Percentiles rank a stretch among this genome's conserved stretches.
phyloP scores from a whole-genome alignment of 2,329 filamentous ascomycete species.

The Aspergillus tanneri region DNA sequence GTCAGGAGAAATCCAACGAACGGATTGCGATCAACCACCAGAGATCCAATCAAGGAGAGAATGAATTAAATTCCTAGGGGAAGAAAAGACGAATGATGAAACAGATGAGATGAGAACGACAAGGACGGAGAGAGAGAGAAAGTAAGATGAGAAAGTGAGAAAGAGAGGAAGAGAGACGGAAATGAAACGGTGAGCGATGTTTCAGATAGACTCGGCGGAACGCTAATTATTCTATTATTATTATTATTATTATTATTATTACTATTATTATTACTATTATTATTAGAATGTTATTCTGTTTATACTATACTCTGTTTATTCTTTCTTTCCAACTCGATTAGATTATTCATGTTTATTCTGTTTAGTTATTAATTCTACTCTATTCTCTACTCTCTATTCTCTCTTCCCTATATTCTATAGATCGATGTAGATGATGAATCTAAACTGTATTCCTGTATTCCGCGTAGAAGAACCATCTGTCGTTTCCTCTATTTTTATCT shows the following conservation, averaged over 20 bases:
- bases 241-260: neutral
- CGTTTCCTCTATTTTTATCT: neutral
- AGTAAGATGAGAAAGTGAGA: neutral
- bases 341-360: neutral
- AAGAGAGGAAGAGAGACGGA: neutral
- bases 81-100: neutral
- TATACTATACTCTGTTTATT: too few species aligned
- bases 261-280: too few species aligned
- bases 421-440: too few species aligned
- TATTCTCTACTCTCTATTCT: neutral
- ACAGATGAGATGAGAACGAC: conserved; percentile 1
- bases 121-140: conserved; percentile 9
- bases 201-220: conserved; percentile 22
- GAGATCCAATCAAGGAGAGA: neutral
- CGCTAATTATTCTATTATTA: neutral
- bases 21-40: neutral
- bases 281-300: too few species aligned
- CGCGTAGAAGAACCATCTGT: too few species aligned
- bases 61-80: neutral
- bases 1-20: neutral
- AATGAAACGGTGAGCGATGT: conserved; percentile 17
- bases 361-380: neutral
- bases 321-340: too few species aligned
- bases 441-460: too few species aligned
- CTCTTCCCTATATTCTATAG: neutral